These are phyloP conservation scores for Aleurites moluccanus DNA, from an alignment of 441 rosid genomes.

Conservation along the genomic window DNA sequence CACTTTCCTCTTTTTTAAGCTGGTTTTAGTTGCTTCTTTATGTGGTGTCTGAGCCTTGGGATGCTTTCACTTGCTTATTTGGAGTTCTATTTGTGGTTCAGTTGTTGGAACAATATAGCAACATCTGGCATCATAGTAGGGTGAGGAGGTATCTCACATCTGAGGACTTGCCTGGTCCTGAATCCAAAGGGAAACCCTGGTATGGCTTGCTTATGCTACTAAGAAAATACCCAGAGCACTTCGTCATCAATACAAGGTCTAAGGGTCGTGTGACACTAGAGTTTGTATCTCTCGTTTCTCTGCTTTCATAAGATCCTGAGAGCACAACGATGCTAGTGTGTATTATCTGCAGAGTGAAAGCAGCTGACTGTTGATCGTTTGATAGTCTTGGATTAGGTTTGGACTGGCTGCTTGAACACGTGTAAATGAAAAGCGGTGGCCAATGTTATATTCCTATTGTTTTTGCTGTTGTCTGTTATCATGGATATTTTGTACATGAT, in stretches of 20 bases:
- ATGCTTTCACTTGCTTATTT: conserved; percentile 14
- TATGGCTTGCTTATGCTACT: conserved; percentile 83
- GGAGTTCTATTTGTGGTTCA: conserved; percentile 29
- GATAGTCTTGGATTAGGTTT: not conserved
- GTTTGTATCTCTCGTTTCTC: conserved; percentile 89
- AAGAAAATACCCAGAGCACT: conserved; percentile 91
- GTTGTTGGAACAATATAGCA: conserved; percentile 71
- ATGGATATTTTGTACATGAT: conserved; percentile 14
- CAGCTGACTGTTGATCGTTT: conserved; percentile 11
- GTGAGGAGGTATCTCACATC: conserved; percentile 78
- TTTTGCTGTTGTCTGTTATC: not conserved
- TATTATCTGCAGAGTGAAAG: not conserved
- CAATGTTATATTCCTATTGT: not conserved
- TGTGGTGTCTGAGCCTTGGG: conserved; percentile 17
- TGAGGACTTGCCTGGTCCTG: conserved; percentile 77
- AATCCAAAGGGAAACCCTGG: conserved; percentile 91
- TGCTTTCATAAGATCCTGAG: conserved; percentile 49
- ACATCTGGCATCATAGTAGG: conserved; percentile 84
- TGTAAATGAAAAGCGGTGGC: conserved; percentile 17
- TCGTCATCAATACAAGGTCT: conserved; percentile 92
- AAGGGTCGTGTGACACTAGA: conserved; percentile 67
- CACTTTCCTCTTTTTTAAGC: not conserved
- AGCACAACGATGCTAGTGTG: not conserved
- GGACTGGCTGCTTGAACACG: conserved; percentile 12
- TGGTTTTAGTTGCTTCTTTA: not conserved